A percentile compares a stretch with the other conserved stretches of the same genome.
phyloP scores from a whole-genome alignment of 2,329 filamentous ascomycete genomes.

The Penicillium sp. region DNA sequence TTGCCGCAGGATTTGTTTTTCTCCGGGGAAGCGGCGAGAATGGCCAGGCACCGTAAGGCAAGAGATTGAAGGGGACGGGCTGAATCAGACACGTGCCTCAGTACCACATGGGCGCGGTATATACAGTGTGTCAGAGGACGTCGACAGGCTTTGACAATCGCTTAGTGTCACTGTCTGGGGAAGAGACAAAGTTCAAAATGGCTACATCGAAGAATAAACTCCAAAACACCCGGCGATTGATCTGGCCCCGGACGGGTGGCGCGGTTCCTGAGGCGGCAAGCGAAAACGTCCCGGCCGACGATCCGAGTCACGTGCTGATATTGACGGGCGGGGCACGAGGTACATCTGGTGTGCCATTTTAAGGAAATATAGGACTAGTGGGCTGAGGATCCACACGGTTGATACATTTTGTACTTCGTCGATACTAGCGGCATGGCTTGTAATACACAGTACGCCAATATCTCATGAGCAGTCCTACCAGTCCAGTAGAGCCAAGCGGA shows the following conservation, averaged over 20 bases:
- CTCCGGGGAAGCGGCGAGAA: conserved; percentile 3
- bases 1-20: conserved; percentile 16
- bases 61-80: no score
- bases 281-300: conserved; percentile 13
- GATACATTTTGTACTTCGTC: background rate
- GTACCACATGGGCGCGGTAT: no score
- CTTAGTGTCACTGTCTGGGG: no score
- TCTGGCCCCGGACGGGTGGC: background rate
- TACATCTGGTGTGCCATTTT: background rate
- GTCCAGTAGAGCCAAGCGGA: conserved; percentile 1
- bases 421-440: no score
- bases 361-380: no score
- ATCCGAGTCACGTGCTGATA: conserved; percentile 21
- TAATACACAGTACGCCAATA: background rate
- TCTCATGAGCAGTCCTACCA: background rate
- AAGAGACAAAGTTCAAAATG: no score
- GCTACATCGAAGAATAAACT: background rate
- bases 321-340: background rate
- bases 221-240: background rate
- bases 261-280: conserved; percentile 12
- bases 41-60: background rate
- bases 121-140: no score
- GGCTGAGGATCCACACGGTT: background rate
- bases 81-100: no score
- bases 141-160: no score